Conservation (phyloP, 1,284 basidiomycete genomes). For the Moniliophthora roreri region DNA sequence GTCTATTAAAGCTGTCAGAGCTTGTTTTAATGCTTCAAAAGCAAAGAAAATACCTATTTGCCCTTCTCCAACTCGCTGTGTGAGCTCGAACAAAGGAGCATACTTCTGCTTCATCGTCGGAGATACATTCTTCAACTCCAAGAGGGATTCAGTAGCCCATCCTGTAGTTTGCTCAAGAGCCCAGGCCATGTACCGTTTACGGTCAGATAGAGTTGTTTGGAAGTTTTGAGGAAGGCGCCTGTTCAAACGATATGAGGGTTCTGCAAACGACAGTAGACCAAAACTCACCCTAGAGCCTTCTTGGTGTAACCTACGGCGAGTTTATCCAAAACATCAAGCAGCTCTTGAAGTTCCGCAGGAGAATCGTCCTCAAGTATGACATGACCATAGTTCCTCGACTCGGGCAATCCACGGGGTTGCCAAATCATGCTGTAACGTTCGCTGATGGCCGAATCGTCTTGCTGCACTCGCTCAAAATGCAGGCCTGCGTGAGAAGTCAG, state of each 20-base stretch:
- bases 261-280: too few species aligned
- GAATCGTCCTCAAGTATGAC: conserved; percentile 1
- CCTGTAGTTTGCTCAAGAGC: not conserved
- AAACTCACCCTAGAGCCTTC: not conserved
- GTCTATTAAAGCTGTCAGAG: not conserved
- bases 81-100: conserved; percentile 1
- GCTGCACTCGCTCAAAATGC: not conserved
- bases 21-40: not conserved
- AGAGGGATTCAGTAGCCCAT: not conserved
- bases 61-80: not conserved
- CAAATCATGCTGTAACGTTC: conserved; percentile 1
- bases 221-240: not conserved
- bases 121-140: not conserved
- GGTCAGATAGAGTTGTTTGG: not conserved
- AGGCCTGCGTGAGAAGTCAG: too few species aligned
- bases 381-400: not conserved
- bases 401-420: not conserved
- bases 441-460: not conserved
- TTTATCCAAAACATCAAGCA: conserved; percentile 2
- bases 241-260: not conserved
- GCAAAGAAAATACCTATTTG: not conserved
- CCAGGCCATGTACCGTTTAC: not conserved
- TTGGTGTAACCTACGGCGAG: conserved; percentile 1
- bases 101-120: not conserved
- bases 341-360: not conserved